These are phyloP conservation scores for Pythium aristosporum DNA, from an alignment of 352 stramenopile species.

Conservation along the genomic window DNA sequence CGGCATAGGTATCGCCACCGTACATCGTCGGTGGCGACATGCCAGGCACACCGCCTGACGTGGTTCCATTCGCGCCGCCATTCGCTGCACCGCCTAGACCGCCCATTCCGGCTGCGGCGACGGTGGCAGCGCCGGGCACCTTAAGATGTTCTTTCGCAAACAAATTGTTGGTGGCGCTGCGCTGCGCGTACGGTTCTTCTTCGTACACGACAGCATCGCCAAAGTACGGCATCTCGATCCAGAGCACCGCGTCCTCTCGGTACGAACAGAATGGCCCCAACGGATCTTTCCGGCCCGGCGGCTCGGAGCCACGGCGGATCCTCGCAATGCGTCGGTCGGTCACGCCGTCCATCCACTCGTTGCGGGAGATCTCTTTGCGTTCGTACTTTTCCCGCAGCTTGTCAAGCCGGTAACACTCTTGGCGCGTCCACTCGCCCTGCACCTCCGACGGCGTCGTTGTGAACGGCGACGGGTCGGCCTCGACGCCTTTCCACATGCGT, in stretches of 20 bases:
- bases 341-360: slow-evolving; percentile 92
- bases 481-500: slow-evolving; percentile 68
- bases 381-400: slow-evolving; percentile 90
- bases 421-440: slow-evolving; percentile 65
- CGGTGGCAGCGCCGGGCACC: slow-evolving; percentile 3
- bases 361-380: slow-evolving; percentile 79
- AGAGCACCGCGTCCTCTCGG: slow-evolving; percentile 76
- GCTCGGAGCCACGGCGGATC: slow-evolving; percentile 78
- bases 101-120: not conserved
- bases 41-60: not conserved
- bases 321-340: slow-evolving; percentile 83
- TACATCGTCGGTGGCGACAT: slow-evolving; percentile 23
- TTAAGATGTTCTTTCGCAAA: slow-evolving; percentile 25
- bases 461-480: slow-evolving; percentile 66
- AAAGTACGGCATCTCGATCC: slow-evolving; percentile 92
- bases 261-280: slow-evolving; percentile 81
- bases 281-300: slow-evolving; percentile 61
- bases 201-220: slow-evolving; percentile 91
- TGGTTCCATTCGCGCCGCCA: not conserved
- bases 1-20: slow-evolving; percentile 10
- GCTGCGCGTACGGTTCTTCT: slow-evolving; percentile 88
- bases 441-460: slow-evolving; percentile 72
- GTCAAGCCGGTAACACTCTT: slow-evolving; percentile 82
- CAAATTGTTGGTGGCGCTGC: slow-evolving; percentile 35
- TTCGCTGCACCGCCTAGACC: not conserved